Conservation (phyloP, 2,329 filamentous ascomycete species). For the Pseudogymnoascus sp. region DNA sequence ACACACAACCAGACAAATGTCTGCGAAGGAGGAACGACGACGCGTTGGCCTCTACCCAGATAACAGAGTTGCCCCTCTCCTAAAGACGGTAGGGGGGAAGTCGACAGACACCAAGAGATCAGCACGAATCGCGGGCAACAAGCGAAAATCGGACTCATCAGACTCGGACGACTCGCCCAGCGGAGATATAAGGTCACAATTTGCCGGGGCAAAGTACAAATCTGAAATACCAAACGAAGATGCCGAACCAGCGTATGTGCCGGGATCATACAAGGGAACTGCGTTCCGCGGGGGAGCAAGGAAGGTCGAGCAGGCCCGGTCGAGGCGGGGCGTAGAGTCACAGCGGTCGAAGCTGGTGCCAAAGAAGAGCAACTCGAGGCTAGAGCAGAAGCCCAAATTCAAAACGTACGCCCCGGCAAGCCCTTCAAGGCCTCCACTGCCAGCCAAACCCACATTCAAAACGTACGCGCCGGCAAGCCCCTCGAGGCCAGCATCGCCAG, state of each 20-base stretch:
- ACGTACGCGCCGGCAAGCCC: background rate
- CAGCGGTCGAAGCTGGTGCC: background rate
- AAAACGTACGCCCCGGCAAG: background rate
- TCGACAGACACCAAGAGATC: background rate
- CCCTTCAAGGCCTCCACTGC: too few relatives aligned
- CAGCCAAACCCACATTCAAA: background rate
- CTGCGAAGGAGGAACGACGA: background rate
- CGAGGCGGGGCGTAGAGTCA: background rate
- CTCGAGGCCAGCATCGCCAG: too few relatives aligned
- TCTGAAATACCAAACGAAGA: background rate
- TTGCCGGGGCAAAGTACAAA: background rate
- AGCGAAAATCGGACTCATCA: background rate
- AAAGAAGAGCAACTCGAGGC: background rate
- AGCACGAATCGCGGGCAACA: background rate
- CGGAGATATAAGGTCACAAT: background rate
- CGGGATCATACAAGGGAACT: background rate
- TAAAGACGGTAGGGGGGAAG: background rate
- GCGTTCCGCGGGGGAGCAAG: background rate
- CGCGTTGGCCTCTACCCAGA: background rate
- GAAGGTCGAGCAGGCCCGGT: background rate
- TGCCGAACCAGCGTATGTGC: background rate
- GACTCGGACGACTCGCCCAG: background rate
- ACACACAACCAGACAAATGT: background rate
- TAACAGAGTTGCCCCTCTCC: background rate
- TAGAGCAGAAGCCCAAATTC: background rate